phyloP scores from a whole-genome alignment of 192 early-diverging fungal genomes.

The Umbelopsis sp. region DNA sequence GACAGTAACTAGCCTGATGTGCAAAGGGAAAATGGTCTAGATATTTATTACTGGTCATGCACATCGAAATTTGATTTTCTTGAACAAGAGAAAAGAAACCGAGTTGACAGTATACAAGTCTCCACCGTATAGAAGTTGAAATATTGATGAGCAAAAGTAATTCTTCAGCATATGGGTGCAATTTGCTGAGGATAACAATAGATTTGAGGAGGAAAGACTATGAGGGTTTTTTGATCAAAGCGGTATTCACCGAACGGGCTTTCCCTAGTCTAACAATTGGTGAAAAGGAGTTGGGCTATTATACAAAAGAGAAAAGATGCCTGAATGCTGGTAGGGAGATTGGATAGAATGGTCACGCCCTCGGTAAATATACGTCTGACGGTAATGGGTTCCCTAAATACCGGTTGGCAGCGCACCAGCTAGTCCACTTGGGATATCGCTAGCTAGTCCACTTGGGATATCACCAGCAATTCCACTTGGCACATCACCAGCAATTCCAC shows the following conservation, averaged over 20 bases:
- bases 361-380: neutral
- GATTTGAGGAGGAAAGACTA: neutral
- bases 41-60: too few relatives aligned
- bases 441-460: too few relatives aligned
- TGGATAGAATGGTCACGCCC: neutral
- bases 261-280: neutral
- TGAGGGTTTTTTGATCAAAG: neutral
- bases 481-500: neutral
- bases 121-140: too few relatives aligned
- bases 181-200: too few relatives aligned
- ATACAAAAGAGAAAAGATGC: neutral
- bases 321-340: neutral
- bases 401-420: neutral
- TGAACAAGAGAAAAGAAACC: too few relatives aligned
- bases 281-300: neutral
- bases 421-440: too few relatives aligned
- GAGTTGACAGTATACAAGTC: too few relatives aligned
- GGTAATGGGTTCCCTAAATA: neutral
- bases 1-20: too few relatives aligned
- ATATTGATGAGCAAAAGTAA: too few relatives aligned
- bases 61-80: too few relatives aligned
- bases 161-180: too few relatives aligned
- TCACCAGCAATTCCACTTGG: neutral
- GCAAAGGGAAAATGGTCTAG: too few relatives aligned
- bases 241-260: neutral